These are phyloP conservation scores for Rhinocladiella similis DNA, from an alignment of 2,329 filamentous ascomycete species.

Conservation along the genomic window DNA sequence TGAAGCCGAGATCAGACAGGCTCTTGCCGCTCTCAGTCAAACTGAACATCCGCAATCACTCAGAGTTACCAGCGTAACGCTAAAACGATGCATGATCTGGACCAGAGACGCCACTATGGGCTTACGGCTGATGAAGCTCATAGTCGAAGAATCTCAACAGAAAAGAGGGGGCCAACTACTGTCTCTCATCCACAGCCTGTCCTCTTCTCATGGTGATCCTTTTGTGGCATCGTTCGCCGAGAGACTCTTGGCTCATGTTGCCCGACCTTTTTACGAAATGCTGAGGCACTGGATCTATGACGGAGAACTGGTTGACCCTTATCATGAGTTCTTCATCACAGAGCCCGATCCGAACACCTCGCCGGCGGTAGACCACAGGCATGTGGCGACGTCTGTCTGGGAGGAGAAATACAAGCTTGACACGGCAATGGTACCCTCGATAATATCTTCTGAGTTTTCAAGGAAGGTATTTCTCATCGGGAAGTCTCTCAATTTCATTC, in stretches of 20 bases:
- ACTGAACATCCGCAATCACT: constrained; percentile 67
- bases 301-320: constrained; percentile 94
- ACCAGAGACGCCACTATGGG: constrained; percentile 96
- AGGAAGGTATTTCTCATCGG: constrained; percentile 97
- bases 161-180: constrained; percentile 90
- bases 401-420: constrained; percentile 94
- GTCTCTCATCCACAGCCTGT: constrained; percentile 88
- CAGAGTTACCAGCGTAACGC: constrained; percentile 83
- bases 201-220: constrained; percentile 89
- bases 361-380: constrained; percentile 50
- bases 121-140: constrained; percentile 85
- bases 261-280: constrained; percentile 94
- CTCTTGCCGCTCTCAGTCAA: constrained; percentile 68
- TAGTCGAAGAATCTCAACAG: constrained; percentile 81
- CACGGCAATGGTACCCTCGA: constrained; percentile 83
- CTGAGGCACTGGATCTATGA: constrained; percentile 97
- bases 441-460: constrained; percentile 89
- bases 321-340: constrained; percentile 89
- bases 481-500: constrained; percentile 97
- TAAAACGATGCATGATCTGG: constrained; percentile 96
- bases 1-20: constrained; percentile 86
- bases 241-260: constrained; percentile 80
- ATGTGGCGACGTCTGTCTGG: constrained; percentile 83
- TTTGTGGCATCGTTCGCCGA: constrained; percentile 93
- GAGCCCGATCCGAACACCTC: constrained; percentile 66